Base-by-base conservation (phyloP, 331 rosid genomes). In the Malus hybrid region DNA sequence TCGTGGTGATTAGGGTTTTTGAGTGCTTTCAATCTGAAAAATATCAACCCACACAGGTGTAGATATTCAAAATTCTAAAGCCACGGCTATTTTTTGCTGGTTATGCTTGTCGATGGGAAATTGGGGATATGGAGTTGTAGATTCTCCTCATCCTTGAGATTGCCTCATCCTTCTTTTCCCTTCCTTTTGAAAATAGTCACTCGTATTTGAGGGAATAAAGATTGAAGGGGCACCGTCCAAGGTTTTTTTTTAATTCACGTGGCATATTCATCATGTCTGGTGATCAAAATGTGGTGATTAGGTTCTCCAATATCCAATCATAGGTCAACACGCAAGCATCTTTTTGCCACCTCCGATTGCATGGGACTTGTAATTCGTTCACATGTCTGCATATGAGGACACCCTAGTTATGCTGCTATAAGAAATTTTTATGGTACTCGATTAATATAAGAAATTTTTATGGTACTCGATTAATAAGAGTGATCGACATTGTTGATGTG, bases 221-320 rank as follows among this genome's bases (percentile, higher is more conserved):
- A 80, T 60, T 76, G 86, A 79, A 29, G 48, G 15, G 75, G 52
- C 74, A 60, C 72, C 66, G 75, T 79, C 85, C 70, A 44, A 77
- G 90, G 88, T 86, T 88, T 80, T 46, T 77, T 79, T 79, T 22
- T 7, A 9, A 5, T 39, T 42, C 69, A 27, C 65, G 74, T 42
- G 73, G 89, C 85, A 91, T 91, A 88, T 88, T 82, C 90, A 81
- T 24, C 67, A 34, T 82, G 86, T 90, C 88, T 76, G 80, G 84
- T 68, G 36, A 80, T 80, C 85, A 70, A 42, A 52, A 54, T 55
- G 44, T 62, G 68, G 76, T 60, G 78, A 84, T 71, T 77, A 27
- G 91, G 88, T 92, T 89, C 96, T 74, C 74, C 64, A 86, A 82
- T 88, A 88, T 85, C 97, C 15, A 85, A 84, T 61, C 82, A 39